phyloP scores from a whole-genome alignment of 441 rosid species.

The Viola pubescens region DNA sequence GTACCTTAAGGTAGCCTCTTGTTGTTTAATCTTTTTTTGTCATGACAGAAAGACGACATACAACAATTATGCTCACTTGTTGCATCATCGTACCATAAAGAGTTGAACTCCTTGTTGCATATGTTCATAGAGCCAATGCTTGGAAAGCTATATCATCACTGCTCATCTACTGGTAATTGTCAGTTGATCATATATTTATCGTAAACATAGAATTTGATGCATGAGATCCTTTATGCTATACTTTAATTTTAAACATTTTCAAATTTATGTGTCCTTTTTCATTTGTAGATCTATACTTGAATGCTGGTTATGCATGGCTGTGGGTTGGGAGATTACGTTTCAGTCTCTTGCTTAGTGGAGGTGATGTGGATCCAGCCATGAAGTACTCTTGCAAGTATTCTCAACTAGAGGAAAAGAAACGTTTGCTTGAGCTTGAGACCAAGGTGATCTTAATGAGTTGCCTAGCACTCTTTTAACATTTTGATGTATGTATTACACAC shows the following conservation, averaged over 20 bases:
- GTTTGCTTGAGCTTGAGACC: constrained; percentile 59
- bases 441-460: constrained; percentile 35
- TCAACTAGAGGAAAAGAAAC: constrained; percentile 47
- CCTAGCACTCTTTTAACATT: neutral
- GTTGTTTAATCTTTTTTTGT: constrained; percentile 5
- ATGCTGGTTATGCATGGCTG: constrained; percentile 68
- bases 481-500: too few species aligned
- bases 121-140: constrained; percentile 54
- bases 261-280: neutral
- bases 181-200: constrained; percentile 9
- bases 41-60: constrained; percentile 35
- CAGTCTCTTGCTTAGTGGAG: constrained; percentile 54
- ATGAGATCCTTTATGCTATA: neutral
- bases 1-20: too few species aligned
- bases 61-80: constrained; percentile 44
- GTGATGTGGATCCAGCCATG: constrained; percentile 74
- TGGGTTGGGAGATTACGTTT: constrained; percentile 71
- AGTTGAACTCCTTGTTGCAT: constrained; percentile 41
- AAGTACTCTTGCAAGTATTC: constrained; percentile 63
- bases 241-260: neutral
- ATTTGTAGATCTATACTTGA: constrained; percentile 38
- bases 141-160: constrained; percentile 42
- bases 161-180: constrained; percentile 42
- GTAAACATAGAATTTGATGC: neutral
- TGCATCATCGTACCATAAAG: constrained; percentile 54